These are phyloP conservation scores for Venustampulla echinocandica DNA, from an alignment of 495 filamentous ascomycete species.

Conservation along the genomic window DNA sequence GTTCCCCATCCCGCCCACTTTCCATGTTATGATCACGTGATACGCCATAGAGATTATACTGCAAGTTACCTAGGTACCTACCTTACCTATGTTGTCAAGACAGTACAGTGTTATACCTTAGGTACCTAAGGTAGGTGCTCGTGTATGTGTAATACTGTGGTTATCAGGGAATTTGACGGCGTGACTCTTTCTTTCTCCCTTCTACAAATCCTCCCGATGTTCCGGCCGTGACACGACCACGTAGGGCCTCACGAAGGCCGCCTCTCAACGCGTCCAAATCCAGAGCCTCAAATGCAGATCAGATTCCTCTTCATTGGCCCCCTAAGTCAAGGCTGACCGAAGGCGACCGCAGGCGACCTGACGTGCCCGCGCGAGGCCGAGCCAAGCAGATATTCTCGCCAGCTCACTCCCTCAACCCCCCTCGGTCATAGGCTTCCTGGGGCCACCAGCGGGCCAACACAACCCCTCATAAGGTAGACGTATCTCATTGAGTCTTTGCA, in stretches of 20 bases:
- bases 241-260: neutral
- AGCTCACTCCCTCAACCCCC: neutral
- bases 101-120: no score
- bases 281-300: conserved; percentile 15
- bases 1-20: no score
- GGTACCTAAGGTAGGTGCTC: no score
- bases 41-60: no score
- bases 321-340: conserved; percentile 9
- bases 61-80: no score
- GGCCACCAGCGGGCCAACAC: no score
- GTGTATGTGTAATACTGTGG: no score
- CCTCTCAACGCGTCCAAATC: conserved; percentile 10
- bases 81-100: no score
- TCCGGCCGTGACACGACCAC: conserved; percentile 2
- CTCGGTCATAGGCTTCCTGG: no score
- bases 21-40: no score
- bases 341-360: neutral
- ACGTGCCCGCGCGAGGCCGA: neutral
- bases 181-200: neutral
- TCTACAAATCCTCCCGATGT: neutral
- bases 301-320: conserved; percentile 1
- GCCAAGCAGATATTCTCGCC: neutral
- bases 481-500: neutral
- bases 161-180: no score
- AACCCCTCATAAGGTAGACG: no score